Evolutionary conservation across 2,329 filamentous ascomycete genomes (phyloP).

Genomic region (Pestalotiopsis sp.): DNA sequence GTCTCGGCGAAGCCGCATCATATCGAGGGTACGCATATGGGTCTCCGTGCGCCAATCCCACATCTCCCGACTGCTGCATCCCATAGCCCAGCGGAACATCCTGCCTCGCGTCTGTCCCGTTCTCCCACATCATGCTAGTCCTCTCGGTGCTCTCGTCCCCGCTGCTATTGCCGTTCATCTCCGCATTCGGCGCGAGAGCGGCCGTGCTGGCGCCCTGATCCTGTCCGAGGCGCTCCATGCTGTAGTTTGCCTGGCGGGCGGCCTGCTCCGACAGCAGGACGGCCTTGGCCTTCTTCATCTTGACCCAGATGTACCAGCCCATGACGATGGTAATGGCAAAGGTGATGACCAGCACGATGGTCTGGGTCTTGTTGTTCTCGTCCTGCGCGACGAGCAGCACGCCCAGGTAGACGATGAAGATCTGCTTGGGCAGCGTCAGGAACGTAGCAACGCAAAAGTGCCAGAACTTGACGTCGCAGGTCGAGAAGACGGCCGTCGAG

Average conservation of each 20-base stretch:
- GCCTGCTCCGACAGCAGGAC: constrained; percentile 37
- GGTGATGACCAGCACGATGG: constrained; percentile 35
- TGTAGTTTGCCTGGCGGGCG: constrained; percentile 8
- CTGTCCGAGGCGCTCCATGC: not conserved
- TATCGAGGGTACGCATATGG: not conserved
- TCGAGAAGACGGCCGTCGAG: constrained; percentile 45
- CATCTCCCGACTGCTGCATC: not conserved
- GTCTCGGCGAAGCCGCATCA: not conserved
- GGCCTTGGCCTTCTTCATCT: constrained; percentile 37
- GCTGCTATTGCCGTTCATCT: not conserved
- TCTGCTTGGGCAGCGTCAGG: constrained; percentile 43
- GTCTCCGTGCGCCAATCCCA: not conserved
- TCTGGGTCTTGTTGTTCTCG: constrained; percentile 32
- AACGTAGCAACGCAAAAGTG: constrained; percentile 41
- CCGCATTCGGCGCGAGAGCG: not conserved
- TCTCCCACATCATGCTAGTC: constrained; percentile 1
- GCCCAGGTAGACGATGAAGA: constrained; percentile 43
- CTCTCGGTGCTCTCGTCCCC: not conserved
- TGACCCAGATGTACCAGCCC: constrained; percentile 37
- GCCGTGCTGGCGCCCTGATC: not conserved
- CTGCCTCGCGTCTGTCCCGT: not conserved
- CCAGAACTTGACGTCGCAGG: constrained; percentile 44
- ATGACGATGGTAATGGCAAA: constrained; percentile 37
- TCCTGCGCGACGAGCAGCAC: constrained; percentile 34
- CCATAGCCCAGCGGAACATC: not conserved